Evolutionary conservation across 1,139 yeast species (phyloP).

Genomic region (Sugiyamaella japonica): DNA sequence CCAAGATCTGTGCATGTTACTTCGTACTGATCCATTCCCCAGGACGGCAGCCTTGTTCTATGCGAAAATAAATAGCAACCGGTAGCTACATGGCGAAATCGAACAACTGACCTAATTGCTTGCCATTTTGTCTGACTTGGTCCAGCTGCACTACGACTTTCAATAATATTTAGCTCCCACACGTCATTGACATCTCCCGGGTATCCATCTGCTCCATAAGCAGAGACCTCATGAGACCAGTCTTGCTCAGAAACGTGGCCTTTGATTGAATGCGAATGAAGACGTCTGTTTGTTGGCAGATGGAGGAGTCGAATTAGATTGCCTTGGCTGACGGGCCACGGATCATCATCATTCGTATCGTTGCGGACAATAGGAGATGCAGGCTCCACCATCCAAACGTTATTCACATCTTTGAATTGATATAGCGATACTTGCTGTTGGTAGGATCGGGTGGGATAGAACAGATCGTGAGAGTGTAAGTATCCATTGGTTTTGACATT

Average conservation of each 20-base stretch:
- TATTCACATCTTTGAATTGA: constrained; percentile 53
- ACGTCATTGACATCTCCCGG: constrained; percentile 37
- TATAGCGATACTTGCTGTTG: constrained; percentile 72
- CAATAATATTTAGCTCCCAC: constrained; percentile 33
- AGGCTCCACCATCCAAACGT: constrained; percentile 65
- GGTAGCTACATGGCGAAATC: constrained; percentile 58
- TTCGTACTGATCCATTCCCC: constrained; percentile 74
- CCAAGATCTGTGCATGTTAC: constrained; percentile 72
- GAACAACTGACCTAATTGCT: constrained; percentile 58
- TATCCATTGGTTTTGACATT: constrained; percentile 64
- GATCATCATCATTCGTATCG: neutral
- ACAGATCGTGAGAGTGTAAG: constrained; percentile 62
- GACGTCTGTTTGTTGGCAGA: constrained; percentile 55
- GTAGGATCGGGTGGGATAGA: constrained; percentile 55
- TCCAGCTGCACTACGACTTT: constrained; percentile 27
- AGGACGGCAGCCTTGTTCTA: constrained; percentile 58
- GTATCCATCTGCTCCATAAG: constrained; percentile 52
- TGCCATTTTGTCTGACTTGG: constrained; percentile 47
- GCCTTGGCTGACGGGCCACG: constrained; percentile 40
- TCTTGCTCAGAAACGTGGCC: constrained; percentile 85
- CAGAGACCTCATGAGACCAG: constrained; percentile 70
- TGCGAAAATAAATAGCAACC: constrained; percentile 65
- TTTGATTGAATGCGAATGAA: constrained; percentile 55
- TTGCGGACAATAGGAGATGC: constrained; percentile 1
- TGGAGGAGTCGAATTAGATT: constrained; percentile 62